Conservation (phyloP, 2,329 filamentous ascomycete genomes). For the Fusarium setosum region DNA sequence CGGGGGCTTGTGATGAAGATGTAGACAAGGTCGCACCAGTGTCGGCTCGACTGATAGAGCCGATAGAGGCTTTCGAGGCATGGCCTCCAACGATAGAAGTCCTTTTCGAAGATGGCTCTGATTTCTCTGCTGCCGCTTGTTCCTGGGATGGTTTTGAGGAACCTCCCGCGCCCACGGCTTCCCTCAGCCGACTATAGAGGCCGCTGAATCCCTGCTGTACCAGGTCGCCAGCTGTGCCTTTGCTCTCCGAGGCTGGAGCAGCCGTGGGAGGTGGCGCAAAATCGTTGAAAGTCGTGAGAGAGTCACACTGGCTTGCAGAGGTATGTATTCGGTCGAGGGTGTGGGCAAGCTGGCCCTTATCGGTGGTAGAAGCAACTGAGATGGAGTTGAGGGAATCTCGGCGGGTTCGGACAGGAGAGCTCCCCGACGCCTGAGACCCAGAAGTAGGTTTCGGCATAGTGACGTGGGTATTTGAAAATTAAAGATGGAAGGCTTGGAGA, state of each 20-base stretch:
- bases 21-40: constrained; percentile 47
- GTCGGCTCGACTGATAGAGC: constrained; percentile 56
- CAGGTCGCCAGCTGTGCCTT: constrained; percentile 76
- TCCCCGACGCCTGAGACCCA: constrained; percentile 44
- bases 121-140: constrained; percentile 41
- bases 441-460: constrained; percentile 44
- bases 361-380: constrained; percentile 55
- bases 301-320: constrained; percentile 85
- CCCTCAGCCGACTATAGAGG: constrained; percentile 86
- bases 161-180: constrained; percentile 79
- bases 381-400: constrained; percentile 55
- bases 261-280: constrained; percentile 78
- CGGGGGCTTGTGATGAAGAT: constrained; percentile 44
- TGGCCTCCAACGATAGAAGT: constrained; percentile 54
- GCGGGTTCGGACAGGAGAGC: constrained; percentile 49
- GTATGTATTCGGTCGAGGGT: constrained; percentile 89
- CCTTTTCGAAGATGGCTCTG: constrained; percentile 54
- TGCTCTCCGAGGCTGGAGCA: constrained; percentile 71
- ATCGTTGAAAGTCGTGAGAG: constrained; percentile 93
- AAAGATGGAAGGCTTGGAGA: neutral
- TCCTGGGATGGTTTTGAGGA: constrained; percentile 50
- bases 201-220: constrained; percentile 90
- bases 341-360: constrained; percentile 80
- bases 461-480: constrained; percentile 3
- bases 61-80: constrained; percentile 54